phyloP scores from a whole-genome alignment of 2,329 filamentous ascomycete genomes.

The Microcyclospora pomicola region DNA sequence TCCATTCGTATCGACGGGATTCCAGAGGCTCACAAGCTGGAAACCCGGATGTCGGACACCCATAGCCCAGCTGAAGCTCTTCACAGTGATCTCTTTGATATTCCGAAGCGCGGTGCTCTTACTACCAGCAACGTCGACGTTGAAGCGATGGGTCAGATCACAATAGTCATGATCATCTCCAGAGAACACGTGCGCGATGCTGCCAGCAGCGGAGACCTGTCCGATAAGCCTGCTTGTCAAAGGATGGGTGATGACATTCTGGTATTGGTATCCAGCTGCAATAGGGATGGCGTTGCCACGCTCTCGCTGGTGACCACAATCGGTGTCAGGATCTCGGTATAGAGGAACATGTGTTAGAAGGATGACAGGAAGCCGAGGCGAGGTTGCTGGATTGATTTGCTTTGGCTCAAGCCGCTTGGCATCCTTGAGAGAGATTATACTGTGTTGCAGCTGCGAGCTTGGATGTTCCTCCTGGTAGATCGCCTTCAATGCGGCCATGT shows the following conservation, averaged over 20 bases:
- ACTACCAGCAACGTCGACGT: conserved; percentile 3
- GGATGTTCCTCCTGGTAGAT: conserved; percentile 24
- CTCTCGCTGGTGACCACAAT: conserved; percentile 78
- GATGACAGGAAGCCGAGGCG: conserved; percentile 64
- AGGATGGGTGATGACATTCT: conserved; percentile 71
- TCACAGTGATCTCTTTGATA: conserved; percentile 75
- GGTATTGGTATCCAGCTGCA: conserved; percentile 78
- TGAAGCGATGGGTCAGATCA: conserved; percentile 60
- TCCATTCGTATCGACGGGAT: conserved; percentile 55
- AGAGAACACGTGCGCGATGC: conserved; percentile 76
- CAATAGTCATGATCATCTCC: conserved; percentile 98
- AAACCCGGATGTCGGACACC: conserved; percentile 80
- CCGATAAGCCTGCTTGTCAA: conserved; percentile 65
- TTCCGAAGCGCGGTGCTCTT: conserved; percentile 26
- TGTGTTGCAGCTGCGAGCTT: neutral
- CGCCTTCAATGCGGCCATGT: conserved; percentile 47
- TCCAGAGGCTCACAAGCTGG: conserved; percentile 78
- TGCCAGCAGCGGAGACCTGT: conserved; percentile 48
- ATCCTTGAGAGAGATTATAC: neutral
- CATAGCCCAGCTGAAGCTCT: conserved; percentile 93
- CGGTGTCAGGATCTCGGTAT: conserved; percentile 66
- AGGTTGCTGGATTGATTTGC: neutral
- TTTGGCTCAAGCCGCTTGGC: neutral
- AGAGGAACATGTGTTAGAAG: conserved; percentile 85
- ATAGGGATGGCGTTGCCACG: conserved; percentile 73